Base-by-base conservation (phyloP, 2,329 filamentous ascomycete species). In the Nigrospora oryzae region DNA sequence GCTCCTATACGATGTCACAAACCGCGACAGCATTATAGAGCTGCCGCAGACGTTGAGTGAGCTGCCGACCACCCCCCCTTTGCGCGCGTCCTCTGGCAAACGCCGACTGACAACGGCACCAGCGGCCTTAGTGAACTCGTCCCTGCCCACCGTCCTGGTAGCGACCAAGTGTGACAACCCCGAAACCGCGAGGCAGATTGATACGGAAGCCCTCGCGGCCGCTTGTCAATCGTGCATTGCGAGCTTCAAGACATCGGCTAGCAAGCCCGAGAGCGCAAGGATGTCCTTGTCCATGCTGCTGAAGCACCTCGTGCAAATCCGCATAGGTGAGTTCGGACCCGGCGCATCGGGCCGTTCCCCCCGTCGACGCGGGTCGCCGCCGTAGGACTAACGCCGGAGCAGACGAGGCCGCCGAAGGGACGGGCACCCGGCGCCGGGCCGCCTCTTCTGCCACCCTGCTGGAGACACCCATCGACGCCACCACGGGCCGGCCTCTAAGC, bases 101-200 rank as follows among this genome's bases (percentile, higher is more conserved):
- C 23, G 19, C 32, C 32, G 30, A 49, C 54, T 60, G 47, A 56
- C 33, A n/a, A 16, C 40, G 19, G 56, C 62, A 5, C 23, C 23
- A 94, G 89, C 81, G 67, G 83, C 84, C 36, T 73, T 95, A 42
- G 77, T 81, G 46, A 84, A 83, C 55, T 81, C 84, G 15, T 75
- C 76, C 19, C 67, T 95, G 35, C 89, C 90, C 10, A 85, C 84
- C 43, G 75, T 91, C 50, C 76, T 96, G 36, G 86, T 94, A 42
- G 88, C 89, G 45, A 91, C 84, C 63, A 96, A 96, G 72, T 95
- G 88, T 69, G 91, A 96, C 63, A 78, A 81, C 42, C 81, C 84
- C 40, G 78, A 83, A 50, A 75, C 78, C 46, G 70, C 80, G 47
- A 82, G 85, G 57, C 77, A 88, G 59, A 73, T 94, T 45, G 81